Base-by-base conservation (phyloP, 2,329 filamentous ascomycete genomes). In the Cladosporium phlei region DNA sequence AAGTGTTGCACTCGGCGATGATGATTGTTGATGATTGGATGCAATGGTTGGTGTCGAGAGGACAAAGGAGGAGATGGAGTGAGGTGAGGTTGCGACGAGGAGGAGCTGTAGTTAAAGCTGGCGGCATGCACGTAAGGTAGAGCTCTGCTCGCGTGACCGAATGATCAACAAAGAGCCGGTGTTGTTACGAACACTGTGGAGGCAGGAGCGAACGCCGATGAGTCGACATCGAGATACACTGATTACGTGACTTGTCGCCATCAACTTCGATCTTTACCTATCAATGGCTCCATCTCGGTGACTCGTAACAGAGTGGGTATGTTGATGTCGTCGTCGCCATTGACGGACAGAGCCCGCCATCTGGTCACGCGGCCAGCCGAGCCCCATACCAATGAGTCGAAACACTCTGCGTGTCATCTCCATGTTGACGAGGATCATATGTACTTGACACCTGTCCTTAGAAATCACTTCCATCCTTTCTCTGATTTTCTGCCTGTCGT, bases 111-210 rank as follows among this genome's bases (percentile, higher is more conserved):
- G 30, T 34, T 35, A 44, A 44, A 22, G 29, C 35, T 21, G 11
- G 11, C 11, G 40, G 29, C 27, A n/a, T n/a, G n/a, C n/a, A 44
- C 25, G 21, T 44, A 10, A 28, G 24, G 42, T 19, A 35, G 22
- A 45, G 42, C 42, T 37, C 20, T 39, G 42, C 32, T 45, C 42
- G 42, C 42, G 42, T 45, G 42, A 45, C 42, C 42, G 42, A n/a
- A n/a, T 20, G 42, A 45, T 45, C 42, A 45, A 45, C 42, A 45
- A 45, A 45, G 42, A 11, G n/a, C 22, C 22, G 40, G 22, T 17
- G 40, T 44, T 35, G 32, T 37, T 22, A 37, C 24, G 42, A 22
- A n/a, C n/a, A n/a, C n/a, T n/a, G n/a, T n/a, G n/a, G 12, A 39
- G 37, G 39, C 27, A 45, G 32, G 42, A 22, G 20, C 42, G 42